Conservation (phyloP, 768 basidiomycete genomes). For the Mycena filopes region DNA sequence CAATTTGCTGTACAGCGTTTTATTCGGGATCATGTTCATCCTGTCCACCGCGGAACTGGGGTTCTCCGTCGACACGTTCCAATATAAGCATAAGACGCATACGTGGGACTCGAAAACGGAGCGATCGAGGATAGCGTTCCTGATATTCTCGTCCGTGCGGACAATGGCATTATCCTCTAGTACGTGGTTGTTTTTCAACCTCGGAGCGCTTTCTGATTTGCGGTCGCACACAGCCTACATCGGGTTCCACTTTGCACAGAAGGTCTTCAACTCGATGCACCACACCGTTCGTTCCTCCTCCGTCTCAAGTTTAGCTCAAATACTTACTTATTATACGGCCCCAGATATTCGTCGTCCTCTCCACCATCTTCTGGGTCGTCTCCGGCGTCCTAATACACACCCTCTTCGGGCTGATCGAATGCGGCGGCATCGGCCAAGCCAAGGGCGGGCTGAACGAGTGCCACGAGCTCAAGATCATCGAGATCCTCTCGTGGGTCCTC, state of each 20-base stretch:
- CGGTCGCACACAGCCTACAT: not conserved
- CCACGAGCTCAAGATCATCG: constrained; percentile 23
- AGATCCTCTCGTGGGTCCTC: constrained; percentile 15
- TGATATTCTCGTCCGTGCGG: constrained; percentile 20
- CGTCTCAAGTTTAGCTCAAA: no score
- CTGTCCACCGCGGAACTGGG: no score
- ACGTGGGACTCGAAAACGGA: no score
- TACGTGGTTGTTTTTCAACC: not conserved
- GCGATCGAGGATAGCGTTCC: constrained; percentile 16
- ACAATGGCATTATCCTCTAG: constrained; percentile 19
- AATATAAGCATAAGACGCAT: no score
- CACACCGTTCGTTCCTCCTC: constrained; percentile 12
- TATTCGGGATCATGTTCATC: constrained; percentile 26
- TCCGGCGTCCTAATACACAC: constrained; percentile 25
- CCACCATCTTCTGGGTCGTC: constrained; percentile 21
- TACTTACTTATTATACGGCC: not conserved
- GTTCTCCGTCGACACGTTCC: constrained; percentile 18
- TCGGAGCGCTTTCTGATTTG: not conserved
- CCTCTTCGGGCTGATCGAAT: constrained; percentile 18
- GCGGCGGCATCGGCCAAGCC: constrained; percentile 2
- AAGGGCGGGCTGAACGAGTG: constrained; percentile 18
- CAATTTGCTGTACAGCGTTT: not conserved
- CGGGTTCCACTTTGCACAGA: constrained; percentile 19
- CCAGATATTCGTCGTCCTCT: constrained; percentile 20
- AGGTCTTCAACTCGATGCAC: constrained; percentile 11